Evolutionary conservation across 2,329 filamentous ascomycete species (phyloP), one percentile per base, ranked within the genome.

Genomic region (Neofusicoccum laricinum): DNA sequence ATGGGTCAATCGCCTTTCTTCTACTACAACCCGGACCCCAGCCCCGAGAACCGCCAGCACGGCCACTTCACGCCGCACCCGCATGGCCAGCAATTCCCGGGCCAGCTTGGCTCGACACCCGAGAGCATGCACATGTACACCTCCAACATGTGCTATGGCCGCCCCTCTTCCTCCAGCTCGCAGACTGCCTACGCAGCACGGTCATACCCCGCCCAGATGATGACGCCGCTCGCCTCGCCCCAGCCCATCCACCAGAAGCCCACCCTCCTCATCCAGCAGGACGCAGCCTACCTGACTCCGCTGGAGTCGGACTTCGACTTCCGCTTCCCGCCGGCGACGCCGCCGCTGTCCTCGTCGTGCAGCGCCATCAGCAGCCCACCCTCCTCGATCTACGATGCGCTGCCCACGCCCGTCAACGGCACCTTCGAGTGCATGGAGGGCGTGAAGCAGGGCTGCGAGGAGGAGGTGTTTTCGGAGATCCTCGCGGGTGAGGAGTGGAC

Each of bases 351-450:
- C 25, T 89, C 90, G 2, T 90, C 92, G 34, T 90, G 90, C 69
- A 97, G 93, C 82, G 88, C 86, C 64, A 90, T 92, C 72, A 92
- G 91, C 81, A 97, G 92, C 84, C 92, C 94, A 34, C 86, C 85
- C 59, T 90, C 85, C 55, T 88, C 90, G 67, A 89, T 85, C 77
- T 89, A 84, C 74, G 91, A 93, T 67, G 81, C 92, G 68, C 79
- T 96, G 65, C 89, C 90, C 68, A 96, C 92, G n/a, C 92, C 93
- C 2, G 82, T 93, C 76, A 91, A 92, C 79, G 88, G 89, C 67
- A 86, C 88, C 80, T 92, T 92, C 80, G 73, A 77, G 67, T 68
- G 71, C 59, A 74, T 77, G 17, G 76, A 78, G 68, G 76, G 75
- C 48, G 74, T 78, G 40, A 78, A 79, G 75, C 72, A 91, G 68